Percentiles rank a stretch among this genome's conserved stretches.
Conservation (phyloP, 116 monocot genomes). For the Cymodocea nodosa region DNA sequence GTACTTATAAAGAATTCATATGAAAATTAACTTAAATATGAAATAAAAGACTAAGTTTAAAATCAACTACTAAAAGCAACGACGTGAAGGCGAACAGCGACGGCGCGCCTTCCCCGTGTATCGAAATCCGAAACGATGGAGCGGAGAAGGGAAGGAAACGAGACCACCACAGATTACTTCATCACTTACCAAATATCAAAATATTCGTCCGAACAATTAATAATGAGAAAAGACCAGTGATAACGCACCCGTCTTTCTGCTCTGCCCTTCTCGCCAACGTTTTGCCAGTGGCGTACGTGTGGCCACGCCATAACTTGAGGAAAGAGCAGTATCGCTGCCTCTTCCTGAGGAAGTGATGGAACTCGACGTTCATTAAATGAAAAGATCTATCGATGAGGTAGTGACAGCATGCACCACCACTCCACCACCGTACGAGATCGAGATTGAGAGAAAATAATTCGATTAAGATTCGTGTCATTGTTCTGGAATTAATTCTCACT, state of each 20-base stretch:
- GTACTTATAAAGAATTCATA: no score
- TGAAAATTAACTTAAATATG: no score
- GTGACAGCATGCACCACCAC: not conserved
- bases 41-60: no score
- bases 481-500: no score
- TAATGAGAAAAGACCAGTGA: slow-evolving; percentile 3
- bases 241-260: no score
- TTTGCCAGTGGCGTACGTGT: not conserved
- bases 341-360: no score
- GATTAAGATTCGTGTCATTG: no score
- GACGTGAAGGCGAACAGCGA: no score
- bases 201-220: slow-evolving; percentile 1
- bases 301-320: not conserved
- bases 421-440: no score
- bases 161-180: not conserved
- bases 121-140: not conserved
- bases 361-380: not conserved
- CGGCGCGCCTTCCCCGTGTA: not conserved
- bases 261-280: not conserved
- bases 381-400: not conserved
- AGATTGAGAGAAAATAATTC: no score
- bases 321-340: not conserved
- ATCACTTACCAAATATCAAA: slow-evolving; percentile 2
- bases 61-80: no score
- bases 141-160: not conserved